Base-by-base conservation (phyloP, 2,329 filamentous ascomycete species). In the Fusarium fujikuroi region DNA sequence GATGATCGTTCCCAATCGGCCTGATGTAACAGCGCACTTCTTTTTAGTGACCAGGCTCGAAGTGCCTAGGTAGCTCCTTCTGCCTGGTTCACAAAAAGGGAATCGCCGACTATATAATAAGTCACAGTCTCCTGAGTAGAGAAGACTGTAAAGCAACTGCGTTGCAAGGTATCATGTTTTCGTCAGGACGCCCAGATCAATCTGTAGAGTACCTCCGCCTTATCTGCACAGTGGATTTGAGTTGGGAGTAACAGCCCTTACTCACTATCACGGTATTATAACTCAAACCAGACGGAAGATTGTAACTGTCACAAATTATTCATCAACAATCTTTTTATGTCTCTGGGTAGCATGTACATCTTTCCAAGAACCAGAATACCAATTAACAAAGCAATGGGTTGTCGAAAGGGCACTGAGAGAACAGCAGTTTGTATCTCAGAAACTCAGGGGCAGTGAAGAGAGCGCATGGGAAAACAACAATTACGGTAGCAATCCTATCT, bases 21-120 rank as follows among this genome's bases (percentile, higher is more conserved):
- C 30, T 50, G 47, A 50, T 23, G 11, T 50, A 5, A 15, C 47
- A 34, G n/a, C 30, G 30, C 11, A 10, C n/a, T 34, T 50, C 47
- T 23, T 9, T 19, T 50, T 19, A 2, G 0, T 15, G 5, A 19
- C 5, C 10, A 15, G 30, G 0, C 30, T 50, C 8, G 10, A 50
- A 9, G 4, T 19, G 7, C 1, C 9, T 12, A 16, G 23, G 18
- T 5, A 39, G 5, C 34, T 10, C 3, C 34, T n/a, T n/a, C 34
- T 39, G 34, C 34, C 50, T 39, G 23, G 50, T 53, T 28, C 50
- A 53, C 46, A 49, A 49, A 50, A n/a, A 8, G 5, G 23, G 7
- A 12, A 12, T 2, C 7, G 19, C 7, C 14, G 7, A 12, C 7
- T 21, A 21, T 28, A 18, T n/a, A 53, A 7, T 21, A 39, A 53